Percentiles rank a stretch among this genome's conserved stretches.
Evolutionary conservation across 2,329 filamentous ascomycete genomes (phyloP).

Genomic region (Cadophora malorum): DNA sequence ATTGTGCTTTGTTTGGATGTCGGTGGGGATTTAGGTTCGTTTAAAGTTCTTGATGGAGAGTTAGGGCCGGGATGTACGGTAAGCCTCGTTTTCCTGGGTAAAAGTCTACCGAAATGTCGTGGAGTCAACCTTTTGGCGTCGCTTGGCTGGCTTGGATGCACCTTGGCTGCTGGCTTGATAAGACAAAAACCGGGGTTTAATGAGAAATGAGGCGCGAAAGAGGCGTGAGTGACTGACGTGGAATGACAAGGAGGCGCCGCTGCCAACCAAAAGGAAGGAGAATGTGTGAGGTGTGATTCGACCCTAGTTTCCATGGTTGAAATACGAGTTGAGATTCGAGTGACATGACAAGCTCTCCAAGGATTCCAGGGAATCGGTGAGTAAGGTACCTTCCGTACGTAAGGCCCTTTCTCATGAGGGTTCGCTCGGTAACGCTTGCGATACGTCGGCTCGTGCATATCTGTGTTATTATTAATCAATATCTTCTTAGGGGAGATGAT

Average conservation of each 20-base stretch:
- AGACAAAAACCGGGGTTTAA: not conserved
- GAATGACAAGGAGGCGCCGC: not conserved
- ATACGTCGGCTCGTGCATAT: not conserved
- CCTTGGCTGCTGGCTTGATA: not conserved
- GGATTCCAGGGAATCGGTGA: not conserved
- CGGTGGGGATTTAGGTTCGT: not conserved
- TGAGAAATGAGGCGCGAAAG: not conserved
- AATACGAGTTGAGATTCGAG: not conserved
- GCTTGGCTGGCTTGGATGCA: not conserved
- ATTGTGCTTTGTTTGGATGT: too few species aligned
- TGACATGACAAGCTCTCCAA: not conserved
- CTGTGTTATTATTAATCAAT: not conserved
- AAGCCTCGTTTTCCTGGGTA: slow-evolving; percentile 5
- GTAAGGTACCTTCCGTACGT: not conserved
- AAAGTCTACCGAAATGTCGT: slow-evolving; percentile 4
- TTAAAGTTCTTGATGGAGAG: not conserved
- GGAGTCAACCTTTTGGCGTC: not conserved
- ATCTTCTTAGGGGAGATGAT: not conserved
- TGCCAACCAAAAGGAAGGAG: not conserved
- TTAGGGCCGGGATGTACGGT: not conserved
- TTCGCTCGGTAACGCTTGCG: not conserved
- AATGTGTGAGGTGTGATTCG: not conserved
- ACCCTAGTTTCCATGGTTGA: not conserved
- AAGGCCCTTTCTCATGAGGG: not conserved
- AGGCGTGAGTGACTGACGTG: not conserved